Percentiles rank a stretch among this genome's conserved stretches.
phyloP scores from a whole-genome alignment of 805 yeast genomes.

The Metschnikowia similis region DNA sequence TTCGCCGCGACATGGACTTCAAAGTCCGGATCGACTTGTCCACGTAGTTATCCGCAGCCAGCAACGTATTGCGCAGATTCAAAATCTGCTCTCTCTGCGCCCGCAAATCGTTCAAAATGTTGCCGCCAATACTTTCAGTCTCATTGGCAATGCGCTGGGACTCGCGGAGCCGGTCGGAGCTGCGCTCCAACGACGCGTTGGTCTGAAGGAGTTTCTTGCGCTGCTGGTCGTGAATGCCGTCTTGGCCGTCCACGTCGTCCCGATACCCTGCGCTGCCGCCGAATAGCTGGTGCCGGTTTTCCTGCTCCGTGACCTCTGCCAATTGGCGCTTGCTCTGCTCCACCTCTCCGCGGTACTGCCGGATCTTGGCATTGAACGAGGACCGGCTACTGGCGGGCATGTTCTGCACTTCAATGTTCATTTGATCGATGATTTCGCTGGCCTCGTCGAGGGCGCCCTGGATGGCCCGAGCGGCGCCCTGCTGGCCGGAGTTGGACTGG shows the following conservation, averaged over 20 bases:
- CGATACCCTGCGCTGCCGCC: slow-evolving; percentile 43
- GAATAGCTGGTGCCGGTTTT: slow-evolving; percentile 69
- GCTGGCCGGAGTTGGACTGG: slow-evolving; percentile 48
- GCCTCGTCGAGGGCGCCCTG: slow-evolving; percentile 77
- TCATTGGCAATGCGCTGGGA: slow-evolving; percentile 88
- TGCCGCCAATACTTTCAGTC: slow-evolving; percentile 88
- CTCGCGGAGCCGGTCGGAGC: slow-evolving; percentile 79
- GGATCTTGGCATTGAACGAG: slow-evolving; percentile 65
- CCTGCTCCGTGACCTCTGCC: slow-evolving; percentile 58
- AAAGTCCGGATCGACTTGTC: slow-evolving; percentile 85
- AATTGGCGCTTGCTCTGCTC: slow-evolving; percentile 55
- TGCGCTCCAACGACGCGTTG: slow-evolving; percentile 74
- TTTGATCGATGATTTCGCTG: slow-evolving; percentile 76
- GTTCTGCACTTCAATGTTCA: slow-evolving; percentile 81
- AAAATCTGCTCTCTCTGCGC: slow-evolving; percentile 90
- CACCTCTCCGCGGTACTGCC: slow-evolving; percentile 61
- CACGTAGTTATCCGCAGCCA: slow-evolving; percentile 89
- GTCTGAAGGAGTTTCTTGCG: slow-evolving; percentile 76
- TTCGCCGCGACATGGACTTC: slow-evolving; percentile 85
- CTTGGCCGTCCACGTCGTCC: slow-evolving; percentile 25
- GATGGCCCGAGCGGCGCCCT: slow-evolving; percentile 51
- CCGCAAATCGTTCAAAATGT: slow-evolving; percentile 80
- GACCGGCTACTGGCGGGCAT: slow-evolving; percentile 74
- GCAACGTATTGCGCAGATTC: slow-evolving; percentile 79
- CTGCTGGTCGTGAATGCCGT: slow-evolving; percentile 50